Conservation (phyloP, 345 rosid genomes). For the Moringa oleifera region DNA sequence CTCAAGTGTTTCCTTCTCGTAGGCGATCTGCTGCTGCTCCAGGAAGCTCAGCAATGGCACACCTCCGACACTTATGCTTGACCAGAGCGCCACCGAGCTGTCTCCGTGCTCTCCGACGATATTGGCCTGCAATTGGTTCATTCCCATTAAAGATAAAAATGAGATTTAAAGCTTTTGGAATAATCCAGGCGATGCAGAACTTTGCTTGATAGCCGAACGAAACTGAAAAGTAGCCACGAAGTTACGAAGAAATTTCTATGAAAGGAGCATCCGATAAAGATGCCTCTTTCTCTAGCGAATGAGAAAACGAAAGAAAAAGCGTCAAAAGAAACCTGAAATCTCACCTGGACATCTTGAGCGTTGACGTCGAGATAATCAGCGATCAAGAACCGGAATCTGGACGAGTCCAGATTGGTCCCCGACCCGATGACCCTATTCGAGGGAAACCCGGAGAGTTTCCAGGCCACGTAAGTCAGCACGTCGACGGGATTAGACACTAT, state of each 20-base stretch:
- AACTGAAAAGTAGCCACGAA: too few species aligned
- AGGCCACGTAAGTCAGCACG: slow-evolving; percentile 70
- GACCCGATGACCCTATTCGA: slow-evolving; percentile 78
- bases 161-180: too few species aligned
- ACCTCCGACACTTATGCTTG: slow-evolving; percentile 88
- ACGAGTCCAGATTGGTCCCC: slow-evolving; percentile 86
- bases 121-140: slow-evolving; percentile 75
- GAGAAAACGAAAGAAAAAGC: too few species aligned
- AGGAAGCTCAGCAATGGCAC: slow-evolving; percentile 81
- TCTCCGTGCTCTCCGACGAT: slow-evolving; percentile 96
- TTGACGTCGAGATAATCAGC: slow-evolving; percentile 90
- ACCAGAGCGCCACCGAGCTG: slow-evolving; percentile 95
- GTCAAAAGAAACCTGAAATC: slow-evolving; percentile 5
- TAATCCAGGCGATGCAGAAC: too few species aligned
- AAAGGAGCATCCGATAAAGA: too few species aligned
- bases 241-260: too few species aligned
- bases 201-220: too few species aligned
- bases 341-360: slow-evolving; percentile 97
- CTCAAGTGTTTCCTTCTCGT: slow-evolving; percentile 74
- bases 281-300: too few species aligned
- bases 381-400: slow-evolving; percentile 77
- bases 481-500: slow-evolving; percentile 94
- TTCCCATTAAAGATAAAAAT: too few species aligned
- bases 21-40: slow-evolving; percentile 59
- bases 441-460: slow-evolving; percentile 91